Conservation (phyloP, 495 filamentous ascomycete genomes). For the Aspergillus diversus region DNA sequence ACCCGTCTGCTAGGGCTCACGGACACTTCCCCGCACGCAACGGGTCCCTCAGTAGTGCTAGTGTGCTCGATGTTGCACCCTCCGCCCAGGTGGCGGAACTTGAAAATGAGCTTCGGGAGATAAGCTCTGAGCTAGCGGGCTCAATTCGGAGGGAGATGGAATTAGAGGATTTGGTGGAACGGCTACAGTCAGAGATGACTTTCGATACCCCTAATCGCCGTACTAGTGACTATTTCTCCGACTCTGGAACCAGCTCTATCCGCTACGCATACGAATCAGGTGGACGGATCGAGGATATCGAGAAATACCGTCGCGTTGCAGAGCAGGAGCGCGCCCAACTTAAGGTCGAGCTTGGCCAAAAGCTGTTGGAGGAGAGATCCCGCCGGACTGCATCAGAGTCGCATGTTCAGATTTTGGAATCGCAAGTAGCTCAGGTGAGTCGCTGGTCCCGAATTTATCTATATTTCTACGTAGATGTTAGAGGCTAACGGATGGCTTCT, state of each 20-base stretch:
- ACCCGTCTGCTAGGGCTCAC: slow-evolving; percentile 44
- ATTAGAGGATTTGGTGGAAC: slow-evolving; percentile 89
- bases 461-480: neutral
- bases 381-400: slow-evolving; percentile 74
- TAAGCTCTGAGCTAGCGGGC: slow-evolving; percentile 86
- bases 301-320: slow-evolving; percentile 76
- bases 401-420: slow-evolving; percentile 80
- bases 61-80: slow-evolving; percentile 47
- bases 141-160: slow-evolving; percentile 97
- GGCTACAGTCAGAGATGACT: slow-evolving; percentile 74
- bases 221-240: slow-evolving; percentile 97
- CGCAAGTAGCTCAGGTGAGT: slow-evolving; percentile 65
- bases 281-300: slow-evolving; percentile 77
- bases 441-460: neutral
- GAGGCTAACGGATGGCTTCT: neutral
- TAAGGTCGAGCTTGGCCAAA: slow-evolving; percentile 78
- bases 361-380: slow-evolving; percentile 80
- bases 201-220: slow-evolving; percentile 58
- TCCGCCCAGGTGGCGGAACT: slow-evolving; percentile 68
- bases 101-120: slow-evolving; percentile 90
- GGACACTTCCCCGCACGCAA: slow-evolving; percentile 42
- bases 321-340: slow-evolving; percentile 93
- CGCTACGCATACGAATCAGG: slow-evolving; percentile 69
- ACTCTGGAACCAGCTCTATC: slow-evolving; percentile 86
- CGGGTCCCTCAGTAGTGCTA: slow-evolving; percentile 42